Conservation (phyloP, 2,329 filamentous ascomycete genomes). For the Emericellopsis atlantica region DNA sequence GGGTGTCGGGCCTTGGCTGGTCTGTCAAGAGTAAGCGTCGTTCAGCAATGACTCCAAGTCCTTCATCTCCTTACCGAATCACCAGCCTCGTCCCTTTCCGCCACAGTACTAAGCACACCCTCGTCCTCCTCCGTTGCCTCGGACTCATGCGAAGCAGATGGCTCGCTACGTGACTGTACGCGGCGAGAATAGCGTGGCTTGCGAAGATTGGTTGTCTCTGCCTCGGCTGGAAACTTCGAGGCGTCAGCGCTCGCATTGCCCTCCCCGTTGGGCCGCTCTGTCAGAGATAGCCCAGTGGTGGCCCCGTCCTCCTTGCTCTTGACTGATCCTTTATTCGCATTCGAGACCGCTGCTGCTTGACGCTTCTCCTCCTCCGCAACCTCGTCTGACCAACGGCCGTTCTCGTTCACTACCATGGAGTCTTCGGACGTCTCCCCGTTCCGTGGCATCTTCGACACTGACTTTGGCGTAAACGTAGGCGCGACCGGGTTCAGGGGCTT, state of each 20-base stretch:
- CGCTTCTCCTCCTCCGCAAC: constrained; percentile 12
- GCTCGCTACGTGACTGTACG: constrained; percentile 34
- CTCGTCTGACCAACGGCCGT: constrained; percentile 15
- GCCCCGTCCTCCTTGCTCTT: constrained; percentile 3
- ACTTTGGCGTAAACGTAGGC: constrained; percentile 3
- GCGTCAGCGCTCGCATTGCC: no score
- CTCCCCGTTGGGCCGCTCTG: background rate
- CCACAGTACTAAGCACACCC: background rate
- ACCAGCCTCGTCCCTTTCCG: background rate
- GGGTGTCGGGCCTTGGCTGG: no score
- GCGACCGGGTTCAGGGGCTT: constrained; percentile 3
- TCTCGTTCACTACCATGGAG: background rate
- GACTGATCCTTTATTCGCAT: background rate
- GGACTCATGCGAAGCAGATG: constrained; percentile 8
- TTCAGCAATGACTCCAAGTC: no score
- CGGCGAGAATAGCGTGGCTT: constrained; percentile 28
- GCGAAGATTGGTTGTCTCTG: constrained; percentile 4
- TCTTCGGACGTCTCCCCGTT: background rate
- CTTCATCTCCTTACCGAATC: background rate
- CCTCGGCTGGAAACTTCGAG: background rate
- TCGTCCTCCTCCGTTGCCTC: constrained; percentile 4
- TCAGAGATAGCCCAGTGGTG: background rate
- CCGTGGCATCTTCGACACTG: background rate
- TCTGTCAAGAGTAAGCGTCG: no score
- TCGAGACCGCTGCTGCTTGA: background rate